Percentiles rank a stretch among this genome's conserved stretches.
Conservation (phyloP, 148 eudicot genomes). For the Amaranthus palmeri region DNA sequence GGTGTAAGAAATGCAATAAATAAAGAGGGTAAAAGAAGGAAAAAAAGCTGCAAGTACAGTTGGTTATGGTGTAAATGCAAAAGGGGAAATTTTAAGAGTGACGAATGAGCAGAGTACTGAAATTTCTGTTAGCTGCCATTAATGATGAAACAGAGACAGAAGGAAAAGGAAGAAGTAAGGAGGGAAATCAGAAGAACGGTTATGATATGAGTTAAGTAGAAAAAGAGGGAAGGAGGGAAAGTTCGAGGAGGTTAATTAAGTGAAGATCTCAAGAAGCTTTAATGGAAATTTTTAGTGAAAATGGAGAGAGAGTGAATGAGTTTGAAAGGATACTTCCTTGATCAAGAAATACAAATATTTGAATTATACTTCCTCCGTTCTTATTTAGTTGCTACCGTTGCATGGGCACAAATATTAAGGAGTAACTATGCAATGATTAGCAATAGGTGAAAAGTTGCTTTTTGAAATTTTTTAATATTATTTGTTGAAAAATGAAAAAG, state of each 20-base stretch:
- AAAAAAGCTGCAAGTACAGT: background rate
- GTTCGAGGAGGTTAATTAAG: conserved; percentile 39
- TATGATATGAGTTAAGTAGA: conserved; percentile 16
- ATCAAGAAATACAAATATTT: too few relatives aligned
- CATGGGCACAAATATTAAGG: too few relatives aligned
- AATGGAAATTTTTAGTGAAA: background rate
- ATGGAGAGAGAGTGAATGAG: background rate
- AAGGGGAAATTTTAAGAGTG: too few relatives aligned
- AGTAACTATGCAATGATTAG: too few relatives aligned
- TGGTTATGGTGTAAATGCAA: too few relatives aligned
- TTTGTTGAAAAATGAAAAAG: too few relatives aligned
- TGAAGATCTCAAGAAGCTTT: conserved; percentile 61
- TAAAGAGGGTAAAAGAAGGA: background rate
- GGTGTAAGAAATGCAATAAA: too few relatives aligned
- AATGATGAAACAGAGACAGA: background rate
- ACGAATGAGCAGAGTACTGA: background rate
- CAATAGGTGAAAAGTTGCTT: too few relatives aligned
- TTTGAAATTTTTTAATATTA: too few relatives aligned
- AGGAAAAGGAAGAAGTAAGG: background rate
- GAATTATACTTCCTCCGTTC: too few relatives aligned
- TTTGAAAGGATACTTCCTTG: conserved; percentile 34
- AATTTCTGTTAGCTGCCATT: conserved; percentile 1
- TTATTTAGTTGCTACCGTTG: too few relatives aligned
- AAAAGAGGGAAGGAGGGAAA: conserved; percentile 36
- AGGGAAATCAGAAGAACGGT: conserved; percentile 2